Evolutionary conservation across 495 filamentous ascomycete genomes (phyloP).

Genomic region (Hypoxylon crocopeplum): DNA sequence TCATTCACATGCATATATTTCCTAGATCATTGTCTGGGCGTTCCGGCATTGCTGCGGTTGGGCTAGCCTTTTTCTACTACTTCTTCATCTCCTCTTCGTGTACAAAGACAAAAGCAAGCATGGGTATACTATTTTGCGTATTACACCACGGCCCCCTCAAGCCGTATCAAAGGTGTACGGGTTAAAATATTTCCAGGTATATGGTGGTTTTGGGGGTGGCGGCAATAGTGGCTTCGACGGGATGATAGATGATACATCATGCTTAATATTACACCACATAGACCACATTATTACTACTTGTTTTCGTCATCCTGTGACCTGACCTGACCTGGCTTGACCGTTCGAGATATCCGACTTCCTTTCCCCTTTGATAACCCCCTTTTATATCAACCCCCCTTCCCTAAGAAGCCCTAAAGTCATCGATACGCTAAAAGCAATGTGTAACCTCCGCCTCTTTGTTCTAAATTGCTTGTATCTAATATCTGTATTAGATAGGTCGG

Average conservation of each 20-base stretch:
- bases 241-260: slow-evolving; percentile 30
- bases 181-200: background rate
- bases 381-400: background rate
- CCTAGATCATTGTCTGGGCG: slow-evolving; percentile 27
- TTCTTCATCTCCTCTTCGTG: slow-evolving; percentile 26
- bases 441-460: too few species aligned
- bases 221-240: background rate
- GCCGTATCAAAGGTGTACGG: too few species aligned
- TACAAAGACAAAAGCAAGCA: slow-evolving; percentile 19
- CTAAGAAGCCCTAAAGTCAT: slow-evolving; percentile 1
- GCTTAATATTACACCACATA: slow-evolving; percentile 29
- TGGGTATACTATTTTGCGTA: background rate
- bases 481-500: too few species aligned
- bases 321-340: background rate
- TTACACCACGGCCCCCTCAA: too few species aligned
- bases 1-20: slow-evolving; percentile 16
- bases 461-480: too few species aligned
- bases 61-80: slow-evolving; percentile 7
- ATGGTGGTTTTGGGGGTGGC: background rate
- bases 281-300: slow-evolving; percentile 7
- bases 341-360: slow-evolving; percentile 7
- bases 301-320: slow-evolving; percentile 20
- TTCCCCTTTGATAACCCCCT: background rate
- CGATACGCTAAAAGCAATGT: slow-evolving; percentile 12
- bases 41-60: slow-evolving; percentile 17